Evolutionary conservation across 2,329 filamentous ascomycete species (phyloP), one percentile per base, ranked within the genome.

Genomic region (Dothidotthia symphoricarpi): DNA sequence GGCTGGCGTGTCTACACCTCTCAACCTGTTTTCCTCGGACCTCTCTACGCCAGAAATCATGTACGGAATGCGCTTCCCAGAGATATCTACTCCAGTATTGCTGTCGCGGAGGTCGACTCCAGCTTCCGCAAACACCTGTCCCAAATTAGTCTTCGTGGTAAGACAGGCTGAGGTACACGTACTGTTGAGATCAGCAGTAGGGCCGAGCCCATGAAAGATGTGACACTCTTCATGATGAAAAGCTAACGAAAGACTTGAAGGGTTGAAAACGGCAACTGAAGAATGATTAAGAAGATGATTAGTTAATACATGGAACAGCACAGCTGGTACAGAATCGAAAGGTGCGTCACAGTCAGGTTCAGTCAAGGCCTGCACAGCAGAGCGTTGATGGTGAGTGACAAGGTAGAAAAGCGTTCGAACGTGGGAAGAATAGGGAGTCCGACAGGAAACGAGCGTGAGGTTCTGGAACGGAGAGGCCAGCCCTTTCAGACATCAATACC

Each of bases 301-400:
- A 60, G 51, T 62, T 54, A 62, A 48, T 51, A 58, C 41, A 52
- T 56, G n/a, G 34, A 57, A 60, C 63, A 66, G 63, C 45, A 51
- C 63, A 63, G 63, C 63, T 66, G 61, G 43, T 47, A 43, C 28
- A 43, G 39, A 45, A 47, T 51, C 41, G 33, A 51, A 61, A 49
- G 30, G 39, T 43, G 38, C 40, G 52, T 52, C 45, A 44, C 58
- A 60, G 57, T 55, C 58, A 60, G 51, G 55, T 52, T 54, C 54
- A 44, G 43, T 57, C 53, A 58, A 53, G 47, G 53, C 53, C 61
- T 64, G 63, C 63, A 49, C 61, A 64, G 61, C 61, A 66, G 61
- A 51, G 44, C 37, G 42, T 51, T 41, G 49, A 64, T 52, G 50
- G 49, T 39, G 45, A 50, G 51, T 40, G 36, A 49, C 33, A 38